phyloP scores from a whole-genome alignment of 768 basidiomycete species.

The Terana coerulea region DNA sequence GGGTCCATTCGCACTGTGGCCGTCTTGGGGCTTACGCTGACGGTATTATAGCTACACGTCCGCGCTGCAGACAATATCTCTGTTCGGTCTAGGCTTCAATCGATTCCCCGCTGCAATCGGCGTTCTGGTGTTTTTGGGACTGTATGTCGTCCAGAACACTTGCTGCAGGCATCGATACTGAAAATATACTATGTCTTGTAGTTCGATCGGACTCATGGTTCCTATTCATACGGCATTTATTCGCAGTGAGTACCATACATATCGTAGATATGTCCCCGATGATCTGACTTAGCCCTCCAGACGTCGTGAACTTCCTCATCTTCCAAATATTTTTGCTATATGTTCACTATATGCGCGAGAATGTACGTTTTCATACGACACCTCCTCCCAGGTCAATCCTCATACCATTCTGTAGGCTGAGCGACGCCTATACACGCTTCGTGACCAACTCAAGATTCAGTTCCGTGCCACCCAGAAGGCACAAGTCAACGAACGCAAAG shows the following conservation, averaged over 20 bases:
- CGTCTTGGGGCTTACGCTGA: too few species aligned
- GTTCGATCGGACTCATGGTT: neutral
- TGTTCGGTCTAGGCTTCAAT: constrained; percentile 68
- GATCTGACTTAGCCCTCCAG: constrained; percentile 27
- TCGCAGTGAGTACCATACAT: neutral
- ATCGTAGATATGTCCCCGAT: neutral
- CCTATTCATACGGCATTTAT: neutral
- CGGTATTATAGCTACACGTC: constrained; percentile 36
- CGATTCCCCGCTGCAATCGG: constrained; percentile 64
- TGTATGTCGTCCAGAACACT: constrained; percentile 33
- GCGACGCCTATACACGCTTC: constrained; percentile 44
- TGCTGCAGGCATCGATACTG: neutral
- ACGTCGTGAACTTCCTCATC: constrained; percentile 67
- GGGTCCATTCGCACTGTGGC: too few species aligned
- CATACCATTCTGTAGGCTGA: constrained; percentile 29
- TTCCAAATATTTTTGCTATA: constrained; percentile 82
- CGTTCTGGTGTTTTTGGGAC: constrained; percentile 48
- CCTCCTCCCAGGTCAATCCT: neutral
- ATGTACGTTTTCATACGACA: constrained; percentile 26
- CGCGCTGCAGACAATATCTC: constrained; percentile 55
- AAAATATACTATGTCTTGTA: constrained; percentile 24
- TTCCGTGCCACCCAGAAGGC: constrained; percentile 60
- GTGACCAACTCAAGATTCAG: constrained; percentile 52
- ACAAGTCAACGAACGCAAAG: constrained; percentile 57
- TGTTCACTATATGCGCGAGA: constrained; percentile 46